Conservation (phyloP, 2,329 filamentous ascomycete genomes). For the Elsinoe arachidis region DNA sequence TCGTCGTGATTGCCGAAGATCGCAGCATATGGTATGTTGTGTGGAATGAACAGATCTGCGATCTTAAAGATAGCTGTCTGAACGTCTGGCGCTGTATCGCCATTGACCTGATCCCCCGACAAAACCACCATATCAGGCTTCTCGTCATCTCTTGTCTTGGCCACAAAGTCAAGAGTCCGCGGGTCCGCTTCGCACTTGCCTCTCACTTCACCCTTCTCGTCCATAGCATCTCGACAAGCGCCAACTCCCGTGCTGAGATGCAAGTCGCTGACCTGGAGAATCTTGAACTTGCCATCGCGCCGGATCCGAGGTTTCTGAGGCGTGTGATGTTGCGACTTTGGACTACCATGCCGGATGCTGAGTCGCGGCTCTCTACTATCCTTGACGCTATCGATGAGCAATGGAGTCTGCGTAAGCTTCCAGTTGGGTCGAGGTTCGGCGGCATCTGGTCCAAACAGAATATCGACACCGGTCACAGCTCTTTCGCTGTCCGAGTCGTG, state of each 20-base stretch:
- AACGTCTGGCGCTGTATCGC: slow-evolving; percentile 81
- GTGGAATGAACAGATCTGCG: slow-evolving; percentile 71
- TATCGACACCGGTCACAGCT: slow-evolving; percentile 72
- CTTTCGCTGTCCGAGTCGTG: slow-evolving; percentile 66
- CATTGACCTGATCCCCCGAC: slow-evolving; percentile 91
- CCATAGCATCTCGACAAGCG: slow-evolving; percentile 73
- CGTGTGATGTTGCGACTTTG: slow-evolving; percentile 51
- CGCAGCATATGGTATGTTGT: slow-evolving; percentile 81
- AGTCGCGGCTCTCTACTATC: slow-evolving; percentile 63
- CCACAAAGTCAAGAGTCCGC: slow-evolving; percentile 82
- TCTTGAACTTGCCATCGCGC: slow-evolving; percentile 92
- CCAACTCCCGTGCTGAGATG: slow-evolving; percentile 89
- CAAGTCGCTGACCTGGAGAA: slow-evolving; percentile 90
- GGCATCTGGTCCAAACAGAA: slow-evolving; percentile 83
- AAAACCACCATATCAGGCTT: slow-evolving; percentile 87
- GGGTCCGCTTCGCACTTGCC: slow-evolving; percentile 85
- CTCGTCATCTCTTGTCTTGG: slow-evolving; percentile 77
- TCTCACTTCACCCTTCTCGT: slow-evolving; percentile 58
- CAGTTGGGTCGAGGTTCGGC: slow-evolving; percentile 83
- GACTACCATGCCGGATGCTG: slow-evolving; percentile 65
- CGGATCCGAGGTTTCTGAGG: slow-evolving; percentile 62
- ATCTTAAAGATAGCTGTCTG: slow-evolving; percentile 96
- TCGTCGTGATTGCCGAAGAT: slow-evolving; percentile 99
- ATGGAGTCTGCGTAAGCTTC: slow-evolving; percentile 64
- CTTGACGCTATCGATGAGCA: slow-evolving; percentile 58